These are phyloP conservation scores for Hypholoma fasciculare DNA, from an alignment of 768 basidiomycete genomes.

Conservation along the genomic window DNA sequence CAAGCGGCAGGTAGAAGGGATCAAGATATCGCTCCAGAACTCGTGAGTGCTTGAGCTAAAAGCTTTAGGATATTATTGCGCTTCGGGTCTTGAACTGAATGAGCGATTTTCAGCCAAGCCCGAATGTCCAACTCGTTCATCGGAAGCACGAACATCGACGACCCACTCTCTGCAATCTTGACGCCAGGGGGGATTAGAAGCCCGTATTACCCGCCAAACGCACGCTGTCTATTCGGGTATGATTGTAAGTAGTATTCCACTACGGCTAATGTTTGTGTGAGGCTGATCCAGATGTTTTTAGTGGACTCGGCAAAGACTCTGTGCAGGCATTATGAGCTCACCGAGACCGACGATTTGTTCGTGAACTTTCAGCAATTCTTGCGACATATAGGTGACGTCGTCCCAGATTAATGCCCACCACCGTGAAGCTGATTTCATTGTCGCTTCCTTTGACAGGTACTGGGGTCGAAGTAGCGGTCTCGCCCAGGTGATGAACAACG, in stretches of 20 bases:
- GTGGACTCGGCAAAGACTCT: constrained; percentile 42
- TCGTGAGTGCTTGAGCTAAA: constrained; percentile 40
- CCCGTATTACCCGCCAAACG: constrained; percentile 46
- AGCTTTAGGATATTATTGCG: neutral
- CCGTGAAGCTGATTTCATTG: neutral
- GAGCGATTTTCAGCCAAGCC: constrained; percentile 37
- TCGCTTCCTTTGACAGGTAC: neutral
- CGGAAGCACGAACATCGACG: constrained; percentile 38
- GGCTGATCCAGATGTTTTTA: constrained; percentile 16
- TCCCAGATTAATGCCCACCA: neutral
- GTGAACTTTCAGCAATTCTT: constrained; percentile 57
- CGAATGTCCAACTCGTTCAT: constrained; percentile 48
- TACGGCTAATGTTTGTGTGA: neutral
- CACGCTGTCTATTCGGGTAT: constrained; percentile 52
- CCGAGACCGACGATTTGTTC: constrained; percentile 38
- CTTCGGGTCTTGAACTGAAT: neutral
- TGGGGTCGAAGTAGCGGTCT: constrained; percentile 4
- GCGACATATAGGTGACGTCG: constrained; percentile 46
- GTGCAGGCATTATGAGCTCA: constrained; percentile 50
- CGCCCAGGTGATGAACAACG: neutral
- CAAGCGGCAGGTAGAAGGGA: constrained; percentile 40
- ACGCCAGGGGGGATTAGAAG: constrained; percentile 49
- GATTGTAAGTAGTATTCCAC: constrained; percentile 40
- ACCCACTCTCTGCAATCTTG: constrained; percentile 45
- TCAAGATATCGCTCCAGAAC: constrained; percentile 47